Evolutionary conservation across 805 yeast species (phyloP), one percentile per base, ranked within the genome.

Genomic region (Wickerhamiella cacticola): DNA sequence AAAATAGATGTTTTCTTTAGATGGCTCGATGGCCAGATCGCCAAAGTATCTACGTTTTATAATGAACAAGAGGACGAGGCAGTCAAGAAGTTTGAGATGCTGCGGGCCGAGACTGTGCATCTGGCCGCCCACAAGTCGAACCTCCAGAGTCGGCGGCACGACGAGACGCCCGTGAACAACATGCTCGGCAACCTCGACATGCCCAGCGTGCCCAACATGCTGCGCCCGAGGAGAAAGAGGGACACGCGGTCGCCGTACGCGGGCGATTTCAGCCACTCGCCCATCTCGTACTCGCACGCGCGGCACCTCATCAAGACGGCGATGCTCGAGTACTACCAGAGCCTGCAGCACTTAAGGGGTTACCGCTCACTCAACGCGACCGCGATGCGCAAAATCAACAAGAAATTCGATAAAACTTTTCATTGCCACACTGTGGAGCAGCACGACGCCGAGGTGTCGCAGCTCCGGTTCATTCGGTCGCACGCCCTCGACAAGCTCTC

Each of bases 331-430:
- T 80, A 74, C 54, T 86, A 85, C 61, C 71, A 89, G 50, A 75
- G 82, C 7, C 66, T 86, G 52, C 83, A 82, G 50, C 69, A 84
- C 29, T 64, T 83, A 44, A 75, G 75, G 53, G 80, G 84, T 0
- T 92, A 79, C 62, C 71, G 84, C 54, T 69, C 79, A 42, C 63
- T 88, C 55, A 92, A 92, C 63, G 71, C 87, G 25, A 87, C 95
- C 0, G 98, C 94, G 0, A 78, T 88, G 57, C 74, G 95, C 46
- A 92, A 92, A 58, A 79, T 92, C 57, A 71, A 86, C 50, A 92
- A 92, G 60, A 92, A 92, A 62, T 88, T 77, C 60, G 98, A 92
- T 64, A 92, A 92, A 58, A 71, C 80, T 3, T 41, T 56, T 22
- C 71, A 79, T 2, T 60, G 67, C 10, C 67, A 75, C 8, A 55